phyloP scores from a whole-genome alignment of 345 rosid genomes.

The Corchorus olitorius region DNA sequence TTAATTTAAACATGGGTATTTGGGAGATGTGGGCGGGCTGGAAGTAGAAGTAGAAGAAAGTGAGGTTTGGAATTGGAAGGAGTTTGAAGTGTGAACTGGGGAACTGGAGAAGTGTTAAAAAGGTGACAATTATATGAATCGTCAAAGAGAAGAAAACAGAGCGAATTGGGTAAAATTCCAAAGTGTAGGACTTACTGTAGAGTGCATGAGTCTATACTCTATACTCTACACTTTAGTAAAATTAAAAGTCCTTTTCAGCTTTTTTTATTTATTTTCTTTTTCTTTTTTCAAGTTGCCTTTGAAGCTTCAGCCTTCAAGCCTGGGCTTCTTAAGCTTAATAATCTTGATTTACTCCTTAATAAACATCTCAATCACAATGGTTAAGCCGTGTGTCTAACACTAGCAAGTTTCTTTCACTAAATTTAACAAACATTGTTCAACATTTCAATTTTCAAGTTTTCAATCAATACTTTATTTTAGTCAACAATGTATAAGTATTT shows the following conservation, averaged over 20 bases:
- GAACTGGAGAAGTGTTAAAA: not conserved
- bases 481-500: no score
- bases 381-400: no score
- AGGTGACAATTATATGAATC: not conserved
- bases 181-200: not conserved
- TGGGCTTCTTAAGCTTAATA: no score
- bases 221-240: not conserved
- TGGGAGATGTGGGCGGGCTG: constrained; percentile 5
- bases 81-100: not conserved
- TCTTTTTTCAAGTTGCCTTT: not conserved
- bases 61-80: not conserved
- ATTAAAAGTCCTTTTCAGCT: not conserved
- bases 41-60: not conserved
- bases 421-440: no score
- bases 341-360: not conserved
- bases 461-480: not conserved
- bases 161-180: not conserved
- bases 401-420: no score
- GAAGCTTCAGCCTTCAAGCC: not conserved
- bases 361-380: not conserved
- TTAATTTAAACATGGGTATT: not conserved
- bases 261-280: not conserved
- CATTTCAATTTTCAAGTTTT: not conserved
- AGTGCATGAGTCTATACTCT: not conserved
- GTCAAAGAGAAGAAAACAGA: constrained; percentile 8